Base-by-base conservation (phyloP, 2,329 filamentous ascomycete species). In the Claviceps sp. region DNA sequence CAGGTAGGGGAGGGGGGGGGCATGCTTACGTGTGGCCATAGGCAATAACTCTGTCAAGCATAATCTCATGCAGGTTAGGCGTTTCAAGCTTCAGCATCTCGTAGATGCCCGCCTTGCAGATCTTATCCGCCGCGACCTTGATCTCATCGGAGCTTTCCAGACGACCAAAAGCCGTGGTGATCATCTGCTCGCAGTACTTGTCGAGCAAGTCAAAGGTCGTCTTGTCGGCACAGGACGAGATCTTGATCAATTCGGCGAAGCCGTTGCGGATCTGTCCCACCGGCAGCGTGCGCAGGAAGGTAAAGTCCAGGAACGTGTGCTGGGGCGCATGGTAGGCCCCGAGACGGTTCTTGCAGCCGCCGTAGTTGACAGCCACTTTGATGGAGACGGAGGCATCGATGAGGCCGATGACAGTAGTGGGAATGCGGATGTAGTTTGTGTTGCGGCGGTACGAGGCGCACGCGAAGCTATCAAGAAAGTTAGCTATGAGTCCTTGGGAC, bases 311-410 rank as follows among this genome's bases (percentile, higher is more conserved):
- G 70, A 87, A 86, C 0, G 84, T 87, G 62, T 84, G 80, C 47
- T 80, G 73, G 0, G 84, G 84, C 0, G 84, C 83, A 60, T 87
- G 84, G 63, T 87, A 87, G 4, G 83, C 84, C 30, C 83, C 83
- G 0, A 87, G 75, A 13, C 82, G 74, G 68, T 87, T 87, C 73
- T 87, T 87, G 72, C 86, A 85, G 64, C 82, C 80, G 63, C 81
- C 82, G 60, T 87, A 86, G 70, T 87, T 87, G 60, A 87, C 83
- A 13, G 81, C 84, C n/a, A 87, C 84, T 63, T 87, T 87, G 72
- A 87, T 87, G 39, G 80, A 84, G 49, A 87, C 84, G 17, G 81
- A 85, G 3, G 84, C 84, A 61, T 88, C 84, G 55, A 87, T 87
- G 47, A 88, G 72, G 10, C 84, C 84, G 61, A 88, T 87, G 56